These are phyloP conservation scores for Hypoxylon sp. DNA, from an alignment of 2,329 filamentous ascomycete species.

Conservation along the genomic window DNA sequence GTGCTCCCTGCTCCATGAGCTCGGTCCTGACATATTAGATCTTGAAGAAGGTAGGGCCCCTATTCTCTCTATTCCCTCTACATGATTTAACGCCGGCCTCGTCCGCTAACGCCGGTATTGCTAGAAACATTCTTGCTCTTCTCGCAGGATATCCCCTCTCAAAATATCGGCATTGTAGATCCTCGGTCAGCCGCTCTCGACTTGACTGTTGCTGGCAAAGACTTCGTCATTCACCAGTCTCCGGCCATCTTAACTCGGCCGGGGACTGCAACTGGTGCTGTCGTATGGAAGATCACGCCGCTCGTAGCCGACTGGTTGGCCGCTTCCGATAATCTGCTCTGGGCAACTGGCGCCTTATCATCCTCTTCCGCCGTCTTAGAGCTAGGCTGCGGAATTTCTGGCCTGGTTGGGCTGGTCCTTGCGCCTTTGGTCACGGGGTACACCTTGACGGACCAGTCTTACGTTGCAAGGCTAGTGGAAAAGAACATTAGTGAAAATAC, in stretches of 20 bases:
- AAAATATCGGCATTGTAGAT: slow-evolving; percentile 88
- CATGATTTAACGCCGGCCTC: neutral
- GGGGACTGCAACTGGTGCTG: slow-evolving; percentile 80
- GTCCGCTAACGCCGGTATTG: slow-evolving; percentile 25
- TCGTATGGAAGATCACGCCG: slow-evolving; percentile 92
- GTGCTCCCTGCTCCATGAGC: slow-evolving; percentile 34
- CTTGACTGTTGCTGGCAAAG: slow-evolving; percentile 73
- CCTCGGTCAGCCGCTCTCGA: slow-evolving; percentile 73
- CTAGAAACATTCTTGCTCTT: slow-evolving; percentile 91
- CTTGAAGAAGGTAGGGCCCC: slow-evolving; percentile 59
- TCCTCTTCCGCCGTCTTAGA: slow-evolving; percentile 75
- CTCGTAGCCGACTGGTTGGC: slow-evolving; percentile 84
- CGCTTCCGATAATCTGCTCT: slow-evolving; percentile 71
- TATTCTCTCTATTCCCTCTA: slow-evolving; percentile 8
- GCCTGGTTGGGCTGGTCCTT: slow-evolving; percentile 78
- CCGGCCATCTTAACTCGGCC: slow-evolving; percentile 80
- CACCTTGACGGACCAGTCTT: slow-evolving; percentile 87
- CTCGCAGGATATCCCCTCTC: slow-evolving; percentile 77
- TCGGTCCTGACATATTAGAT: slow-evolving; percentile 55
- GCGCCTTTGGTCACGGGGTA: slow-evolving; percentile 72
- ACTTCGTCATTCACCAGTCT: slow-evolving; percentile 85
- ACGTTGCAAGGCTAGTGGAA: slow-evolving; percentile 81
- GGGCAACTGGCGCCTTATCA: slow-evolving; percentile 64
- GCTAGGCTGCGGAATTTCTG: slow-evolving; percentile 89
- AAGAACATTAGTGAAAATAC: slow-evolving; percentile 78